Conservation (phyloP, 108 stramenopile species). For the Skeletonema tropicum region DNA sequence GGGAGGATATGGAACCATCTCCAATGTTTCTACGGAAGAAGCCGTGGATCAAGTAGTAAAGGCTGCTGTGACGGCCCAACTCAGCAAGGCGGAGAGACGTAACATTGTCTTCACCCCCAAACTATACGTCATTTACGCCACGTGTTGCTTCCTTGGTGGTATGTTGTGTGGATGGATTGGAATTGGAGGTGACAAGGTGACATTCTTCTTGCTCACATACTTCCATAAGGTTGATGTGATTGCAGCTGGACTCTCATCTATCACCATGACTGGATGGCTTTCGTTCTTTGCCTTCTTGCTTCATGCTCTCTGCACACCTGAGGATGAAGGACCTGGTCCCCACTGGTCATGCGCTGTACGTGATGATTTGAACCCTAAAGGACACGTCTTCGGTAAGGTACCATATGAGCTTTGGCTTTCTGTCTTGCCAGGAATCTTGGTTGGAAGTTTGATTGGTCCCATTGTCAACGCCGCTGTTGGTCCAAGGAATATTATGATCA, state of each 20-base stretch:
- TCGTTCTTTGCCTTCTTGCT: conserved; percentile 21
- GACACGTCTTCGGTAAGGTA: conserved; percentile 18
- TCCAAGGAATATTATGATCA: conserved; percentile 20
- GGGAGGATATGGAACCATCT: background rate
- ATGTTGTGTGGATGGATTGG: conserved; percentile 18
- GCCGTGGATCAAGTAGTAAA: too few species aligned
- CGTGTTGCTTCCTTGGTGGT: conserved; percentile 15
- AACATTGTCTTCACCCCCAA: conserved; percentile 10
- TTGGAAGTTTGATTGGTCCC: conserved; percentile 21
- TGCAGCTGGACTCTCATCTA: conserved; percentile 16
- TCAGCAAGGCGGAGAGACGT: background rate
- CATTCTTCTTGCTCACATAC: conserved; percentile 22
- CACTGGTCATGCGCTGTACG: conserved; percentile 5
- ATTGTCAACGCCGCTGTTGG: conserved; percentile 17
- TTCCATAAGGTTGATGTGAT: conserved; percentile 22
- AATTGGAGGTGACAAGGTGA: conserved; percentile 18
- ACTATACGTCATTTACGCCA: conserved; percentile 5
- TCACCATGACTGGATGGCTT: conserved; percentile 13
- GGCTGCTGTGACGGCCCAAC: background rate
- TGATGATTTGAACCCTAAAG: conserved; percentile 3
- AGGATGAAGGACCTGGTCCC: conserved; percentile 16
- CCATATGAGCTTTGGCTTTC: conserved; percentile 19
- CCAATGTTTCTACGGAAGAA: background rate
- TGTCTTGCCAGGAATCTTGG: conserved; percentile 10
- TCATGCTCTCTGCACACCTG: conserved; percentile 15